These are phyloP conservation scores for Salix purpurea DNA, from an alignment of 345 rosid species.

Conservation along the genomic window DNA sequence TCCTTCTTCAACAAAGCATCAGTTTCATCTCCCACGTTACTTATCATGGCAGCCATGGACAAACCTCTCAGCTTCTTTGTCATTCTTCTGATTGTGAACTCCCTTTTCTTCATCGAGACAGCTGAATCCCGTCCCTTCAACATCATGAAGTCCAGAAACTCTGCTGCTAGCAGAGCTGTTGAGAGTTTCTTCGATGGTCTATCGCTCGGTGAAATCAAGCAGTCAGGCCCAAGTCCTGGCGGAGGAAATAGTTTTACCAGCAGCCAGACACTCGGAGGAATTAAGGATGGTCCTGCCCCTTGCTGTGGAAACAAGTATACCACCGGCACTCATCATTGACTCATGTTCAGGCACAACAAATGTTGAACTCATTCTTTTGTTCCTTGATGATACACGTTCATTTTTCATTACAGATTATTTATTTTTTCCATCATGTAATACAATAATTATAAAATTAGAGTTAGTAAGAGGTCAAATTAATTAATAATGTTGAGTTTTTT, in stretches of 20 bases:
- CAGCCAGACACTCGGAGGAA: background rate
- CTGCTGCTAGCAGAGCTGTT: slow-evolving; percentile 10
- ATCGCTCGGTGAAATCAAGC: slow-evolving; percentile 43
- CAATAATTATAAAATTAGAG: background rate
- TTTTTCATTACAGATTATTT: background rate
- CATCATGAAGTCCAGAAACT: slow-evolving; percentile 12
- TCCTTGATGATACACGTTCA: background rate
- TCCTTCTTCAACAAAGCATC: background rate
- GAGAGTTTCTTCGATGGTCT: slow-evolving; percentile 36
- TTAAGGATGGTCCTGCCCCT: slow-evolving; percentile 32
- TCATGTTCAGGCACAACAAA: background rate
- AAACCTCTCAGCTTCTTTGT: slow-evolving; percentile 24
- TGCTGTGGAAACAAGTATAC: slow-evolving; percentile 31
- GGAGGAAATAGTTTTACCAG: background rate
- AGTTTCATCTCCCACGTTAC: background rate
- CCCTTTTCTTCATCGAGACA: slow-evolving; percentile 21
- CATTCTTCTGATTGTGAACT: slow-evolving; percentile 12
- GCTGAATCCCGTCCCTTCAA: slow-evolving; percentile 40
- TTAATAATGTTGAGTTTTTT: background rate
- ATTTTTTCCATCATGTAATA: background rate
- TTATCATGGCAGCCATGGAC: slow-evolving; percentile 20
- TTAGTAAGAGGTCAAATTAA: background rate
- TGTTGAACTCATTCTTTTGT: background rate
- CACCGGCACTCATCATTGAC: slow-evolving; percentile 2
- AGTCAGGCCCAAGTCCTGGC: slow-evolving; percentile 30